Evolutionary conservation across 2,329 filamentous ascomycete genomes (phyloP).

Genomic region (Microdochium paspali): DNA sequence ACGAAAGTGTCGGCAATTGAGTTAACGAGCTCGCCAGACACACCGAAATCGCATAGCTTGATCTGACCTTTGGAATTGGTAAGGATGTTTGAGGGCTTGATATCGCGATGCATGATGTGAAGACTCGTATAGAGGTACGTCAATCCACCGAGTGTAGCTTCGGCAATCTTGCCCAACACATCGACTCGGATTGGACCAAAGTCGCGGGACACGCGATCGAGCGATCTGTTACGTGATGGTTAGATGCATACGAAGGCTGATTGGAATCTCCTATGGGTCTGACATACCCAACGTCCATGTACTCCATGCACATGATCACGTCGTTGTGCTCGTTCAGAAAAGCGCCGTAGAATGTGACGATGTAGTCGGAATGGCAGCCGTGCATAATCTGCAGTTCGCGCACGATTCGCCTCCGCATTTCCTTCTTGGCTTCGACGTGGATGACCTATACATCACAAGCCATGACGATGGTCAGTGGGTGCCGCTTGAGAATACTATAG

Average conservation of each 20-base stretch:
- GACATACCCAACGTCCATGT: constrained; percentile 95
- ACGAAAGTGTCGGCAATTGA: constrained; percentile 98
- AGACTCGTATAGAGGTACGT: constrained; percentile 93
- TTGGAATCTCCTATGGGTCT: too few species aligned
- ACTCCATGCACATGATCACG: constrained; percentile 99
- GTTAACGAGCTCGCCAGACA: constrained; percentile 96
- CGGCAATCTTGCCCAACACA: constrained; percentile 93
- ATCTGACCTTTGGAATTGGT: constrained; percentile 91
- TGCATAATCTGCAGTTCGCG: constrained; percentile 98
- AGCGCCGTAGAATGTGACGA: constrained; percentile 95
- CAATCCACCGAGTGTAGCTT: constrained; percentile 85
- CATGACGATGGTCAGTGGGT: neutral
- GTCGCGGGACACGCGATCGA: constrained; percentile 87
- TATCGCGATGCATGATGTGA: constrained; percentile 98
- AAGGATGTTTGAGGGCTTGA: constrained; percentile 96
- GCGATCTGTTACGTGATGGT: constrained; percentile 48
- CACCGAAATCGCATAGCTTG: constrained; percentile 97
- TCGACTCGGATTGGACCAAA: constrained; percentile 95
- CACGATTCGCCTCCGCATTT: constrained; percentile 93
- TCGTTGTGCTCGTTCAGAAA: constrained; percentile 96
- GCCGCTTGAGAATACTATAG: neutral
- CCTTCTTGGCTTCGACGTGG: constrained; percentile 94
- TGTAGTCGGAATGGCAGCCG: constrained; percentile 92
- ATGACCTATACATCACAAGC: constrained; percentile 59
- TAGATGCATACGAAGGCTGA: too few species aligned